Evolutionary conservation across 805 yeast genomes (phyloP), one percentile per base, ranked within the genome.

Genomic region (Ogataea glucozyma): DNA sequence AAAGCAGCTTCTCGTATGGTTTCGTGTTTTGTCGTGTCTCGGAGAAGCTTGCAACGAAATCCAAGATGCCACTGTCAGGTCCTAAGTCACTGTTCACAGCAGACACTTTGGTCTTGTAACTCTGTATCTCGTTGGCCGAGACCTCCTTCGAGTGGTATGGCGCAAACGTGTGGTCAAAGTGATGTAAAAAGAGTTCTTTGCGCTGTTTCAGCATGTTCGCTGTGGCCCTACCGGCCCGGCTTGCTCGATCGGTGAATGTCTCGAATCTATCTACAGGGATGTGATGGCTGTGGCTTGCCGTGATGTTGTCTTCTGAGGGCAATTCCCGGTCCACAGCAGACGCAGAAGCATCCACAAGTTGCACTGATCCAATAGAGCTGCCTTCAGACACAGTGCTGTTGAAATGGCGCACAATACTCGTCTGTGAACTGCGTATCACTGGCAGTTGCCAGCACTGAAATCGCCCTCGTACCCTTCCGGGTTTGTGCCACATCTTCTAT

Each of bases 1-100:
- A 13, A n/a, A 46, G 35, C 12, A 46, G 40, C 11, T 24, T n/a
- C 21, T 40, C 47, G 37, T 43, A 46, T 12, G 40, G 45, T n/a
- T 38, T 46, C 4, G 24, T 9, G 21, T 31, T 32, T n/a, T 36
- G 29, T 4, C 13, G 17, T 6, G 47, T 43, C 12, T 21, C 30
- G 13, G 42, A 39, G 26, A 46, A 38, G 7, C 23, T 10, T 4
- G 18, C 8, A 7, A 24, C 31, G 17, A 26, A 30, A 16, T 43
- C 38, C 19, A 31, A 13, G 9, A 40, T 32, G 32, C 19, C 24
- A 24, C 21, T 19, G 4, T 40, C 38, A 7, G 38, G 26, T 21
- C 37, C 23, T 16, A 40, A 3, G n/a, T 24, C 21, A 12, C 18
- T 18, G 31, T 32, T 40, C 14, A 32, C 31, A 12, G 30, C 33